Evolutionary conservation across 2,329 filamentous ascomycete genomes (phyloP).

Genomic region (Alternaria rosae): DNA sequence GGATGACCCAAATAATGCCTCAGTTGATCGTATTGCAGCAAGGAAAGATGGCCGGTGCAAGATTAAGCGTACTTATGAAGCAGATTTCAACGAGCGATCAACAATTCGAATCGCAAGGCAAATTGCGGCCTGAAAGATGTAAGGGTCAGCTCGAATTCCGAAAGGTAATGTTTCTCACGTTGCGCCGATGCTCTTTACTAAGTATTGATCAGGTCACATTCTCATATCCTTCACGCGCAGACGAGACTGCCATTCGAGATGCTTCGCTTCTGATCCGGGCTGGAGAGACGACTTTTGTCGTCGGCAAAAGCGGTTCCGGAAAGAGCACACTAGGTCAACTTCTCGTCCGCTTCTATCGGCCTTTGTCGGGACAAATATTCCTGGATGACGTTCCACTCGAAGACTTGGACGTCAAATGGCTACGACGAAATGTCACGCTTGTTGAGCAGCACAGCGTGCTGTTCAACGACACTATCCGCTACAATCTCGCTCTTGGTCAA

Average conservation of each 20-base stretch:
- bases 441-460: constrained; percentile 83
- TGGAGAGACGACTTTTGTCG: constrained; percentile 77
- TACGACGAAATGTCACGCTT: constrained; percentile 78
- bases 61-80: constrained; percentile 60
- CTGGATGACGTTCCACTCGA: constrained; percentile 72
- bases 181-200: neutral
- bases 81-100: constrained; percentile 40
- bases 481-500: constrained; percentile 79
- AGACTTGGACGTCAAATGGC: constrained; percentile 72
- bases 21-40: constrained; percentile 81
- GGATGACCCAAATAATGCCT: constrained; percentile 75
- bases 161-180: constrained; percentile 61
- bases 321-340: constrained; percentile 90
- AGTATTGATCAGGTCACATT: constrained; percentile 71
- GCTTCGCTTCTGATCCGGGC: constrained; percentile 74
- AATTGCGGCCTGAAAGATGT: constrained; percentile 53
- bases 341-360: constrained; percentile 77
- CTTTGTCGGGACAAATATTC: constrained; percentile 68
- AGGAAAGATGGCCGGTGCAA: constrained; percentile 75
- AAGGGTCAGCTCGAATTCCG: constrained; percentile 73
- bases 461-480: constrained; percentile 80
- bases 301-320: constrained; percentile 87
- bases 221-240: constrained; percentile 75
- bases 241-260: constrained; percentile 65
- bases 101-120: constrained; percentile 21